Percentiles rank a stretch among this genome's conserved stretches.
phyloP scores from a whole-genome alignment of 2,329 filamentous ascomycete species.

The Ophiostoma sp. region DNA sequence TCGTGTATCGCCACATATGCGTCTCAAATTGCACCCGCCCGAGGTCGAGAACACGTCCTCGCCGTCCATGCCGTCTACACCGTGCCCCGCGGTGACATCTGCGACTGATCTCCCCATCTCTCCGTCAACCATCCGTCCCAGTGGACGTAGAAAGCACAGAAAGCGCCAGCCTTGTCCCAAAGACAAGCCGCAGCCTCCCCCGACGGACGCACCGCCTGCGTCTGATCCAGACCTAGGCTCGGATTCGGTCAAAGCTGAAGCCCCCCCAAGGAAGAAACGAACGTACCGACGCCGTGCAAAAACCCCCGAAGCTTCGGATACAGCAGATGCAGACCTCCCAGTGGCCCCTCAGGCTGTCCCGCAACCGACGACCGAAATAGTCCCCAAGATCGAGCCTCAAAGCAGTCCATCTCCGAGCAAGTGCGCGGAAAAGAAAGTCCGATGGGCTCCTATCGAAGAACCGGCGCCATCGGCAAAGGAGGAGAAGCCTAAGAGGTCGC shows the following conservation, averaged over 20 bases:
- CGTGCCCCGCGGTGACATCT: background rate
- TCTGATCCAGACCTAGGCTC: background rate
- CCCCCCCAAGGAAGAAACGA: background rate
- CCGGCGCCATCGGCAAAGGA: background rate
- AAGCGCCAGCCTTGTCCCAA: background rate
- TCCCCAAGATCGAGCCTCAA: background rate
- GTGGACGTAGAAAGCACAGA: background rate
- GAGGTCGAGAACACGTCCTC: background rate
- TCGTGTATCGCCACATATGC: background rate
- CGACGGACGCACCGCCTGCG: background rate
- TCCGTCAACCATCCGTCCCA: background rate
- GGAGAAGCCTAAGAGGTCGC: background rate
- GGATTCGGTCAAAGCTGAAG: background rate
- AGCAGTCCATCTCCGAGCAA: background rate
- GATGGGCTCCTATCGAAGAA: background rate
- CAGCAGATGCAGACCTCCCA: too few species aligned
- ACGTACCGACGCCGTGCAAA: constrained; percentile 1
- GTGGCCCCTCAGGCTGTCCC: background rate
- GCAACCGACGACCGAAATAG: background rate
- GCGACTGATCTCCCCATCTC: background rate
- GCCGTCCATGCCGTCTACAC: background rate
- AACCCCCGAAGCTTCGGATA: background rate
- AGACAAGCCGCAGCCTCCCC: background rate
- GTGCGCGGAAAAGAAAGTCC: background rate
- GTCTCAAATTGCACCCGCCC: background rate